Base-by-base conservation (phyloP, 139 green algal species). In the Chlorella vulgaris region DNA sequence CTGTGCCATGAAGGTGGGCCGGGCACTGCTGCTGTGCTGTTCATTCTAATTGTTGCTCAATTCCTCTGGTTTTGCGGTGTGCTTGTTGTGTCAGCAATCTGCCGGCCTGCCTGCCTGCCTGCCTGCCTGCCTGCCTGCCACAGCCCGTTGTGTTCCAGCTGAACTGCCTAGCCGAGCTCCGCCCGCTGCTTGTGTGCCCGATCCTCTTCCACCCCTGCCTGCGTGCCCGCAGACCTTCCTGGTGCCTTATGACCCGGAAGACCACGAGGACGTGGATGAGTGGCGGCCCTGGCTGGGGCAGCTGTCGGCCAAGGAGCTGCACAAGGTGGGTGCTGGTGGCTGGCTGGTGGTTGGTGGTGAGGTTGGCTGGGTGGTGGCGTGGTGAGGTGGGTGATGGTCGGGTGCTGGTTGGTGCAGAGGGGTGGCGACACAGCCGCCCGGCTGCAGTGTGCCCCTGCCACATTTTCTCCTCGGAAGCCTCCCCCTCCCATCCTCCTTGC, bases 261-360 rank as follows among this genome's bases (percentile, higher is more conserved):
- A 89, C 73, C 86, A 89, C 70, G 60, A 80, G 33, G 85, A 88
- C 15, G 39, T 67, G 35, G 85, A 88, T 58, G 80, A 87, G 39
- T 85, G 86, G 77, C 53, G 47, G 18, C 6, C 33, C 1, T 83
- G 81, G 62, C 33, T 63, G 3, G 76, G 76, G 10, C 31, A 63
- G 43, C 62, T 82, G 63, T 22, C 62, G 58, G 38, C 42, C 42
- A 66, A 67, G 42, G 76, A 74, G 13, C 76, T 82, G 62, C 43
- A 82, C n/a, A 79, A 68, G 73, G 73, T 63, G 73, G 22, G 24
- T 61, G 67, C 7, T 36, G 29, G 39, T 7, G 19, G 33, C 5
- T 40, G 29, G 63, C 13, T 19, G 33, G 31, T 19, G 31, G 29
- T 24, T 29, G 63, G 4, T 26, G 42, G 63, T 40, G 65, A 36